These are phyloP conservation scores for Lolium multiflorum DNA, from an alignment of 176 grass and related monocot genomes.

Conservation along the genomic window DNA sequence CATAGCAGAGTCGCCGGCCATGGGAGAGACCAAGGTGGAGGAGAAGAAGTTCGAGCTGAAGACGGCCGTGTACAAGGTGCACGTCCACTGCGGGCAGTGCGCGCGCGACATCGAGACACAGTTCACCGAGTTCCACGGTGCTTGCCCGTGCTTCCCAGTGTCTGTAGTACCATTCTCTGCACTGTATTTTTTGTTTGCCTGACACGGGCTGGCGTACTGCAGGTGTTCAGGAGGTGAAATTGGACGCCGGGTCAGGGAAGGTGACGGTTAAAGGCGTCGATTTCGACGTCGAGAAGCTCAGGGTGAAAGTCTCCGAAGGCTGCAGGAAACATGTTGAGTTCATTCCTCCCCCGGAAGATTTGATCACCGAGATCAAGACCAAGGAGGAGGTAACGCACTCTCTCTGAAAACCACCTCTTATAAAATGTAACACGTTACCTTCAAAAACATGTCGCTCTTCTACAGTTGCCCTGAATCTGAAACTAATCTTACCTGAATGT, in stretches of 20 bases:
- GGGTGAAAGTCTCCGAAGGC: conserved; percentile 60
- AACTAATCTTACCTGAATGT: not conserved
- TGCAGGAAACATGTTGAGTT: conserved; percentile 68
- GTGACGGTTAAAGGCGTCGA: conserved; percentile 67
- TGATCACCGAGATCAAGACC: conserved; percentile 54
- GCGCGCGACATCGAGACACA: conserved; percentile 52
- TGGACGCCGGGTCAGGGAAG: conserved; percentile 57
- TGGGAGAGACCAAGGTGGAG: conserved; percentile 31
- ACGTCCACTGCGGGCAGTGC: conserved; percentile 79
- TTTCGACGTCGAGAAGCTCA: conserved; percentile 70
- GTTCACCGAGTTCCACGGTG: conserved; percentile 65
- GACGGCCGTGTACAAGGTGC: conserved; percentile 71
- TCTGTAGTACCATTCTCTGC: not conserved
- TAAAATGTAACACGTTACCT: not conserved
- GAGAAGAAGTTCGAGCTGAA: conserved; percentile 48
- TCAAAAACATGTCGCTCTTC: too few species aligned
- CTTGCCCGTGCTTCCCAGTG: not conserved
- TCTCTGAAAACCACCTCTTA: not conserved
- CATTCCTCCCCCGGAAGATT: conserved; percentile 47
- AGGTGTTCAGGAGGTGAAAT: conserved; percentile 85
- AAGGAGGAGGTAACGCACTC: conserved; percentile 59
- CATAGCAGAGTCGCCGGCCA: not conserved
- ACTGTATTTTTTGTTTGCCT: not conserved
- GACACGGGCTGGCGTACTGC: not conserved
- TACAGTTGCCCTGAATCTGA: not conserved